Evolutionary conservation across 768 basidiomycete genomes (phyloP).

Genomic region (Mycena floridula): DNA sequence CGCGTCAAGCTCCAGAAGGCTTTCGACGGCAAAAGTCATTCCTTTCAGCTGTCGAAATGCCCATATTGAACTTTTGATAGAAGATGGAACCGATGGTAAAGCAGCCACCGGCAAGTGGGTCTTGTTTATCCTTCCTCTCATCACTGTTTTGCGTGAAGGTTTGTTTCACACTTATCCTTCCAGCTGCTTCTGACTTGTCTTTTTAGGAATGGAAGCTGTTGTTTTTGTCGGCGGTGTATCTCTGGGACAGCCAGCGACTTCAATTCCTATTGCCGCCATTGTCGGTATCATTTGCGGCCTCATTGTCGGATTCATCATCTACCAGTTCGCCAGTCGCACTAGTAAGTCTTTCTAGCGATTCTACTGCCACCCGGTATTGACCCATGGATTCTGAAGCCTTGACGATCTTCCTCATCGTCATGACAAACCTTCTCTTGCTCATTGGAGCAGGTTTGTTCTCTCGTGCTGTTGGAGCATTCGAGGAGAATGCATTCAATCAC

Average conservation of each 20-base stretch:
- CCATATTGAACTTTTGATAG: slow-evolving; percentile 8
- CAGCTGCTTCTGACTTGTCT: not conserved
- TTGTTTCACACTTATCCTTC: not conserved
- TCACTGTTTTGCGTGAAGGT: slow-evolving; percentile 94
- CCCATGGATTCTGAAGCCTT: slow-evolving; percentile 42
- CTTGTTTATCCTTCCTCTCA: slow-evolving; percentile 82
- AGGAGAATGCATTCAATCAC: slow-evolving; percentile 58
- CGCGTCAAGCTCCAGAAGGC: slow-evolving; percentile 79
- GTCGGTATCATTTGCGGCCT: slow-evolving; percentile 78
- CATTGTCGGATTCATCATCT: slow-evolving; percentile 69
- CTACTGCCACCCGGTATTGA: not conserved
- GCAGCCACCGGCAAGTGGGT: slow-evolving; percentile 71
- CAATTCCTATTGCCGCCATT: slow-evolving; percentile 89
- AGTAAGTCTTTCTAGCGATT: slow-evolving; percentile 34
- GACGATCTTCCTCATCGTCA: slow-evolving; percentile 81
- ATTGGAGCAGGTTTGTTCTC: slow-evolving; percentile 94
- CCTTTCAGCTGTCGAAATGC: not conserved
- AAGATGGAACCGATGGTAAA: slow-evolving; percentile 37
- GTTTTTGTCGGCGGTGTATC: slow-evolving; percentile 94
- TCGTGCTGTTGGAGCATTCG: slow-evolving; percentile 66
- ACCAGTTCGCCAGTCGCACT: slow-evolving; percentile 69
- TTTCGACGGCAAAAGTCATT: slow-evolving; percentile 55
- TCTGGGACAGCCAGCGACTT: slow-evolving; percentile 70
- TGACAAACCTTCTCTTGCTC: slow-evolving; percentile 88
- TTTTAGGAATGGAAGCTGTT: slow-evolving; percentile 78